Evolutionary conservation across 2,329 filamentous ascomycete species (phyloP).

Genomic region (Emergomyces orientalis): DNA sequence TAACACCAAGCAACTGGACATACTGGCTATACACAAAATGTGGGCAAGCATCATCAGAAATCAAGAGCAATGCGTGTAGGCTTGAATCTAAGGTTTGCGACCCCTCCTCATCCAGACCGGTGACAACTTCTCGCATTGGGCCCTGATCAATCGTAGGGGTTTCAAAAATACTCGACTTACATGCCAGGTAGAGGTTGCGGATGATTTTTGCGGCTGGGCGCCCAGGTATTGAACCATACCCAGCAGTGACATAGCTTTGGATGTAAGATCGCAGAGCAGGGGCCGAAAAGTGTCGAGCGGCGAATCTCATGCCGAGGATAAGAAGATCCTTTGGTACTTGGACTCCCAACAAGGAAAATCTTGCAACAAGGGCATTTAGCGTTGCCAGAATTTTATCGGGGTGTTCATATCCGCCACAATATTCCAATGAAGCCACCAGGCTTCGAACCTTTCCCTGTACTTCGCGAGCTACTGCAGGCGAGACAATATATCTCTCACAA

Average conservation of each 20-base stretch:
- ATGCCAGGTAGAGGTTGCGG: slow-evolving; percentile 12
- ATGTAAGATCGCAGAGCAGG: slow-evolving; percentile 24
- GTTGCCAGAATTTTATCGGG: slow-evolving; percentile 25
- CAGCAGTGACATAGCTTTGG: slow-evolving; percentile 13
- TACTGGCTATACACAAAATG: slow-evolving; percentile 8
- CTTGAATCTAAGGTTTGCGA: not conserved
- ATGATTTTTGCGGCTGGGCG: slow-evolving; percentile 17
- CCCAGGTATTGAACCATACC: slow-evolving; percentile 13
- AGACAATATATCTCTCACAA: slow-evolving; percentile 1
- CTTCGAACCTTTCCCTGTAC: not conserved
- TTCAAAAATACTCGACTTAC: slow-evolving; percentile 7
- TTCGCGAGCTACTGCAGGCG: not conserved
- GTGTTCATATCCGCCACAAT: slow-evolving; percentile 20
- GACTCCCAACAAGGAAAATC: slow-evolving; percentile 19
- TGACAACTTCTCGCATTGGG: slow-evolving; percentile 11
- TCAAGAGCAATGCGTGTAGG: slow-evolving; percentile 5
- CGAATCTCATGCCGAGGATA: slow-evolving; percentile 24
- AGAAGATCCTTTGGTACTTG: slow-evolving; percentile 7
- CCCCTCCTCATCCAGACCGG: slow-evolving; percentile 3
- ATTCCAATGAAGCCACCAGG: slow-evolving; percentile 15
- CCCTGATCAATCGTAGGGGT: slow-evolving; percentile 4
- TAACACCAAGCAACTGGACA: slow-evolving; percentile 12
- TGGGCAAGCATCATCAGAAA: not conserved
- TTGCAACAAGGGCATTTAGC: slow-evolving; percentile 24
- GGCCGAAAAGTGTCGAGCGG: slow-evolving; percentile 24